These are phyloP conservation scores for Porogramme epimiltina DNA, from an alignment of 1,284 basidiomycete genomes.

Conservation along the genomic window DNA sequence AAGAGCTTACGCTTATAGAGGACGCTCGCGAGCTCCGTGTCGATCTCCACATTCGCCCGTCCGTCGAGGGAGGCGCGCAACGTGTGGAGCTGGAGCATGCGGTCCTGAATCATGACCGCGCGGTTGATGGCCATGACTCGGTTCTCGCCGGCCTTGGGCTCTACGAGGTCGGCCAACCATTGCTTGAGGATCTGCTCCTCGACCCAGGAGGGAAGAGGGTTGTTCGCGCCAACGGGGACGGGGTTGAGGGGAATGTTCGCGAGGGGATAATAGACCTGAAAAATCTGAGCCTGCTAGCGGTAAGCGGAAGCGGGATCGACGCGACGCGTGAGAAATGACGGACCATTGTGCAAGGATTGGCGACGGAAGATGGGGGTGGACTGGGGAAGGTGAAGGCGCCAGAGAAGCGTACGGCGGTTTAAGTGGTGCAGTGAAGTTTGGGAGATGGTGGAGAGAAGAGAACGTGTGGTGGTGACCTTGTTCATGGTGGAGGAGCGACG, in stretches of 20 bases:
- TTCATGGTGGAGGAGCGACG: conserved; percentile 1
- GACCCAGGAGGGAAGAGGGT: neutral
- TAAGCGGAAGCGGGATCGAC: neutral
- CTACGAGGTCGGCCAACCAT: neutral
- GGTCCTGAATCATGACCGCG: neutral
- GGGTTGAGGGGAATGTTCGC: too few relatives aligned
- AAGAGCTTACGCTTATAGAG: conserved; percentile 31
- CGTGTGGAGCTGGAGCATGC: neutral
- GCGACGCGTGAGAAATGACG: neutral
- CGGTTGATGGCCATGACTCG: neutral
- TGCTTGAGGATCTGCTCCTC: neutral
- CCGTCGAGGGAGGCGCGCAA: conserved; percentile 2
- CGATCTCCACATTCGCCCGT: conserved; percentile 2
- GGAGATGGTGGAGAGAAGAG: neutral
- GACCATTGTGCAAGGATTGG: neutral
- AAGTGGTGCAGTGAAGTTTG: neutral
- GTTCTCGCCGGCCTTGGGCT: neutral
- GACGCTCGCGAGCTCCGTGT: conserved; percentile 16
- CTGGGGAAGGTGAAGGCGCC: neutral
- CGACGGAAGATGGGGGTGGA: neutral
- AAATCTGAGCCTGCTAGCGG: neutral
- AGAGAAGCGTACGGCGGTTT: neutral
- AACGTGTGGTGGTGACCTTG: conserved; percentile 11
- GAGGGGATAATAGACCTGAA: too few relatives aligned
- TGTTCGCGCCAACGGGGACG: neutral